Evolutionary conservation across 2,329 filamentous ascomycete genomes (phyloP).

Genomic region (Colletotrichum theobromicola): DNA sequence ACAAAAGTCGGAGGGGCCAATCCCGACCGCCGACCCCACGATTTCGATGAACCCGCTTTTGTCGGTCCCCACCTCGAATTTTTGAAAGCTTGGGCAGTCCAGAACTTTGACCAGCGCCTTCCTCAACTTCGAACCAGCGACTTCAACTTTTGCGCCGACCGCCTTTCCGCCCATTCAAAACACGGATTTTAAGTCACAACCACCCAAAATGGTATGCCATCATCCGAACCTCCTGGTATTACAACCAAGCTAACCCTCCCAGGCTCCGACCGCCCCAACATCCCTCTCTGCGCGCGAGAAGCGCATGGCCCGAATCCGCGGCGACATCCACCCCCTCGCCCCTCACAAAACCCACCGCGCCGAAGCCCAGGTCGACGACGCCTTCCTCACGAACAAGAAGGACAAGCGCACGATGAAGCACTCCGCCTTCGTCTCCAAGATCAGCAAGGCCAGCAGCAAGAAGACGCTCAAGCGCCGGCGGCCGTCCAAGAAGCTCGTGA

Average conservation of each 20-base stretch:
- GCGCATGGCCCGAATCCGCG: slow-evolving; percentile 55
- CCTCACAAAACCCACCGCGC: slow-evolving; percentile 58
- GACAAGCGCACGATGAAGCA: slow-evolving; percentile 86
- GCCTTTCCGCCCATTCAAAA: fast-evolving
- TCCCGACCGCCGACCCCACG: slow-evolving; percentile 15
- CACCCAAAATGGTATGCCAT: background rate
- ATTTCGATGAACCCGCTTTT: background rate
- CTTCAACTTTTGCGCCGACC: background rate
- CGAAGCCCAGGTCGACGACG: slow-evolving; percentile 55
- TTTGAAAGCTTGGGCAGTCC: slow-evolving; percentile 9
- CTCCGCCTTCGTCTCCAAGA: slow-evolving; percentile 77
- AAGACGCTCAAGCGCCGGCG: slow-evolving; percentile 66
- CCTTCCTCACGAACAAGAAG: slow-evolving; percentile 76
- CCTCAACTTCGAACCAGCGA: background rate
- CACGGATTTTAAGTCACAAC: background rate
- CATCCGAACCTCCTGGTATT: fast-evolving
- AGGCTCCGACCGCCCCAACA: slow-evolving; percentile 40
- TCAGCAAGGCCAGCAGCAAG: slow-evolving; percentile 53
- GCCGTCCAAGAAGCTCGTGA: slow-evolving; percentile 78
- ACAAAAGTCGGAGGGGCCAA: background rate
- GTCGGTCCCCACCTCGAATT: slow-evolving; percentile 1
- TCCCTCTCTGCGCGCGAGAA: slow-evolving; percentile 65
- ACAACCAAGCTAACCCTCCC: background rate
- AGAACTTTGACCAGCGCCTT: background rate
- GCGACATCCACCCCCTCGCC: slow-evolving; percentile 52